A percentile compares a stretch with the other conserved stretches of the same genome.
Conservation (phyloP, 129 eudicot species). For the Silybum marianum region DNA sequence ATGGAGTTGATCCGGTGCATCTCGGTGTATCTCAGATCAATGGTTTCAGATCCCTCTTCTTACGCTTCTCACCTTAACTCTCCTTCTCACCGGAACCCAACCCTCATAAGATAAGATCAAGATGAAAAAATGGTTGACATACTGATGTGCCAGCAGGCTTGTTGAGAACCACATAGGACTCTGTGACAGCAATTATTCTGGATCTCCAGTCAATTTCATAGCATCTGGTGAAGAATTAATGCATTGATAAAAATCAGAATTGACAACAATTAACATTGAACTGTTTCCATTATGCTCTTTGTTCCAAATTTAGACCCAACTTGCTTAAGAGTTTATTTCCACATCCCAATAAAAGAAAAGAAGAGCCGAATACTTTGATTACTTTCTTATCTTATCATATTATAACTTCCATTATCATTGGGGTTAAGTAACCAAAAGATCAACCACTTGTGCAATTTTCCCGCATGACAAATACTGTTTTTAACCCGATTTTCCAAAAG, state of each 20-base stretch:
- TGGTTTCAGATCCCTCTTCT: too few relatives aligned
- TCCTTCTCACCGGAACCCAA: too few relatives aligned
- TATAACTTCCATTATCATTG: background rate
- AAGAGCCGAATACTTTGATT: background rate
- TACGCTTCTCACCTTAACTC: too few relatives aligned
- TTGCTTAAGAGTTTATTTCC: background rate
- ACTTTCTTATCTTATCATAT: background rate
- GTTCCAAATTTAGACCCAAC: constrained; percentile 4
- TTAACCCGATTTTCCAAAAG: background rate
- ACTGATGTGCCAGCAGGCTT: constrained; percentile 98
- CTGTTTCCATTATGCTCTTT: background rate
- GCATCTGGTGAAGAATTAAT: constrained; percentile 50
- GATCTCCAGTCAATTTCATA: constrained; percentile 97
- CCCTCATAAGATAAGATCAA: background rate
- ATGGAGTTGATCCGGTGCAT: too few relatives aligned
- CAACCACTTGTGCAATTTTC: constrained; percentile 13
- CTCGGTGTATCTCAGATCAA: too few relatives aligned
- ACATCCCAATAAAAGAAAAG: background rate
- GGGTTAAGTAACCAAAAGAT: background rate
- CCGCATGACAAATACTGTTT: background rate
- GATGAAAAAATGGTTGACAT: constrained; percentile 38
- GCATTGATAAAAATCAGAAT: constrained; percentile 15
- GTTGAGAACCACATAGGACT: constrained; percentile 79
- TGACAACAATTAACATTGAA: constrained; percentile 10
- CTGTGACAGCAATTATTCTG: constrained; percentile 85